A percentile compares a stretch with the other conserved stretches of the same genome.
phyloP scores from a whole-genome alignment of 2,329 filamentous ascomycete species.

The Cladophialophora yegresii region DNA sequence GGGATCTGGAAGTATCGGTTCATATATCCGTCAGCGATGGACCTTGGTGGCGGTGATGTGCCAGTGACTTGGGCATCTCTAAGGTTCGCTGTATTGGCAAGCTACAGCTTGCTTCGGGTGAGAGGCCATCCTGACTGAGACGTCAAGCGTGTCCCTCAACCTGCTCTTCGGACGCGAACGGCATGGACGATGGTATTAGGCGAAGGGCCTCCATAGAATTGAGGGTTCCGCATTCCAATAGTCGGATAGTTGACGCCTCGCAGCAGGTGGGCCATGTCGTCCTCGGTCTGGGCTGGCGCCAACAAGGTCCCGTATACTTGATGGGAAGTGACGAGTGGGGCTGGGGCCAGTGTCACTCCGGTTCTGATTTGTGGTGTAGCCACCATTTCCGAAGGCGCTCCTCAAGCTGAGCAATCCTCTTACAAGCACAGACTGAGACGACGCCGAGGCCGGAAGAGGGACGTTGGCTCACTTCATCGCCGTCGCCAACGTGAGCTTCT shows the following conservation, averaged over 20 bases:
- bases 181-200: slow-evolving; percentile 19
- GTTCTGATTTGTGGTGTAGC: background rate
- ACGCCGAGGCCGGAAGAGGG: background rate
- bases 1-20: slow-evolving; percentile 19
- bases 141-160: background rate
- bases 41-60: slow-evolving; percentile 10
- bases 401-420: slow-evolving; percentile 22
- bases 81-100: slow-evolving; percentile 4
- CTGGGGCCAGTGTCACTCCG: background rate
- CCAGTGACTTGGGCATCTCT: slow-evolving; percentile 8
- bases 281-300: slow-evolving; percentile 8
- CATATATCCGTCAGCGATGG: slow-evolving; percentile 17
- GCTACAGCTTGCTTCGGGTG: slow-evolving; percentile 12
- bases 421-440: background rate
- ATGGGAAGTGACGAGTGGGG: background rate
- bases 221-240: slow-evolving; percentile 8
- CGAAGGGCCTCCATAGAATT: slow-evolving; percentile 26
- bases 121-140: slow-evolving; percentile 1
- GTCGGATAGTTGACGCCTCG: slow-evolving; percentile 21
- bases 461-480: slow-evolving; percentile 14
- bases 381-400: slow-evolving; percentile 22
- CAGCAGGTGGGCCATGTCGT: slow-evolving; percentile 19
- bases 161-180: slow-evolving; percentile 7
- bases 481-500: slow-evolving; percentile 19
- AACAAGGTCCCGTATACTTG: background rate